Evolutionary conservation across 495 filamentous ascomycete genomes (phyloP).

Genomic region (Penicillium subrubescens): DNA sequence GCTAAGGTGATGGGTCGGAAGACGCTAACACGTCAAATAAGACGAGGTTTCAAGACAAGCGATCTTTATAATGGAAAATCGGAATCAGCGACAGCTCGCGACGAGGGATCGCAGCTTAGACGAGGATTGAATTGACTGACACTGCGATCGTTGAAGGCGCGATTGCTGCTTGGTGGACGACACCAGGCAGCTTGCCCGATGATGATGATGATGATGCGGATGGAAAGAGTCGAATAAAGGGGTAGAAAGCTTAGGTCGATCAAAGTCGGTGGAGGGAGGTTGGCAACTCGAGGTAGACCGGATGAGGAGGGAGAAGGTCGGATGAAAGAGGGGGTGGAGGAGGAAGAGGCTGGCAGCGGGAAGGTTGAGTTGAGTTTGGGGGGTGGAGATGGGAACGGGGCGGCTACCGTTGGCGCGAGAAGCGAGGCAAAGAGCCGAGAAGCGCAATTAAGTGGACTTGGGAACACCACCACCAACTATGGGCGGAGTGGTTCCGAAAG

Average conservation of each 20-base stretch:
- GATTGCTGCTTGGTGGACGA: constrained; percentile 30
- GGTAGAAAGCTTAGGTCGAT: background rate
- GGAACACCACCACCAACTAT: background rate
- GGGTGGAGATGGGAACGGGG: constrained; percentile 24
- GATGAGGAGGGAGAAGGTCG: constrained; percentile 7
- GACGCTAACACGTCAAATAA: background rate
- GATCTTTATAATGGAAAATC: constrained; percentile 5
- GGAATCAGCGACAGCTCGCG: constrained; percentile 21
- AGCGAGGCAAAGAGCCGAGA: constrained; percentile 42
- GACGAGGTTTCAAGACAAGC: background rate
- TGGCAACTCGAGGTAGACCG: background rate
- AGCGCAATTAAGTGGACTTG: constrained; percentile 19
- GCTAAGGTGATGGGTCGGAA: constrained; percentile 17
- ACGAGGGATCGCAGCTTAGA: constrained; percentile 18
- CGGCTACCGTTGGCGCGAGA: constrained; percentile 42
- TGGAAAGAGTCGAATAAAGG: background rate
- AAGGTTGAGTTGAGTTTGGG: constrained; percentile 31
- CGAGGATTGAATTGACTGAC: constrained; percentile 17
- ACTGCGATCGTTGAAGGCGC: constrained; percentile 22
- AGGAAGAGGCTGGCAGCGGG: constrained; percentile 34
- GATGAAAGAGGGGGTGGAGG: constrained; percentile 15
- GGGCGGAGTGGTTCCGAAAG: constrained; percentile 1
- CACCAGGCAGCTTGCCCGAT: constrained; percentile 32
- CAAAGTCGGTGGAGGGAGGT: background rate
- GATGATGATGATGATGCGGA: background rate